Conservation (phyloP, 2,329 filamentous ascomycete species). For the Fusarium pseudograminearum region DNA sequence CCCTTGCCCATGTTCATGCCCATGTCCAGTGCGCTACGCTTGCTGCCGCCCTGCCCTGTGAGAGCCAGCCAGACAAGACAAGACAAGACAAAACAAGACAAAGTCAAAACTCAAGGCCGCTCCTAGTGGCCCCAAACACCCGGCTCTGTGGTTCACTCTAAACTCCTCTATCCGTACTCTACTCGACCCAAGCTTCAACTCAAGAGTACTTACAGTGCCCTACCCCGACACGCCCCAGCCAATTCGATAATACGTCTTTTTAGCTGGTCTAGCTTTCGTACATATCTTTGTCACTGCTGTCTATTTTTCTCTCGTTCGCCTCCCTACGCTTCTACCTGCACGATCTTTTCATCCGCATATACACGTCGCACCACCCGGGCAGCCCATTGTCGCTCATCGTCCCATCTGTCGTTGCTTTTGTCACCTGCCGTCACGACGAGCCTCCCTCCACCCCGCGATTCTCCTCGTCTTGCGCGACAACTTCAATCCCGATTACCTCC, state of each 20-base stretch:
- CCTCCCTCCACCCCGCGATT: constrained; percentile 43
- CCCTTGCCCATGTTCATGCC: constrained; percentile 28
- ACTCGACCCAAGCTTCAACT: constrained; percentile 20
- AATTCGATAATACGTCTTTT: constrained; percentile 33
- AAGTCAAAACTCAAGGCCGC: constrained; percentile 41
- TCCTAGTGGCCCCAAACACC: constrained; percentile 39
- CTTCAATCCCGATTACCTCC: constrained; percentile 15
- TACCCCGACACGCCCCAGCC: constrained; percentile 35
- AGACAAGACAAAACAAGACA: constrained; percentile 30
- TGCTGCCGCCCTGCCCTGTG: constrained; percentile 30
- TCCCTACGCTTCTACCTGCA: constrained; percentile 8
- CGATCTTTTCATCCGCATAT: constrained; percentile 11
- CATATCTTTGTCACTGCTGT: constrained; percentile 21
- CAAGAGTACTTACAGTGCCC: constrained; percentile 20
- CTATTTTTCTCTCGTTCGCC: constrained; percentile 19
- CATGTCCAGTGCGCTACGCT: constrained; percentile 15
- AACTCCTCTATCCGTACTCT: constrained; percentile 34
- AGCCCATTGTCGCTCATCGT: constrained; percentile 16
- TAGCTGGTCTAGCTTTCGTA: constrained; percentile 38
- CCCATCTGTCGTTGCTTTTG: constrained; percentile 37
- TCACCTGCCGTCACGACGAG: constrained; percentile 35
- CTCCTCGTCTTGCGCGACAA: constrained; percentile 28
- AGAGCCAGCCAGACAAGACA: constrained; percentile 23
- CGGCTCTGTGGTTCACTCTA: constrained; percentile 46
- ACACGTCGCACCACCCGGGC: constrained; percentile 12